Percentiles rank a stretch among this genome's conserved stretches.
phyloP scores from a whole-genome alignment of 106 monocot species.

The Acorus gramineus region DNA sequence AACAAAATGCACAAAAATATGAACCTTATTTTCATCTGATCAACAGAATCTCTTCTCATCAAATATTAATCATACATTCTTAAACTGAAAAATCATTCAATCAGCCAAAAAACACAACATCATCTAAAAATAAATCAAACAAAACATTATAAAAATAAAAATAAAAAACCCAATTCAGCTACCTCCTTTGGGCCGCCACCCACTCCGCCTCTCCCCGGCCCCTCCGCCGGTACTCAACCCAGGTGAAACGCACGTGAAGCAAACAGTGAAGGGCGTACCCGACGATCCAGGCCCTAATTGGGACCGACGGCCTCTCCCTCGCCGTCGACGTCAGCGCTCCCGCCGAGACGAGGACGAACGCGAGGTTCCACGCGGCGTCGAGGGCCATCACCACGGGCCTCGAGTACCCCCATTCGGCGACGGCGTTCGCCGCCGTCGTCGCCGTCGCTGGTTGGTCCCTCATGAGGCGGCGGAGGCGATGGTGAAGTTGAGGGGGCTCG shows the following conservation, averaged over 20 bases:
- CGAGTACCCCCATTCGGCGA: slow-evolving; percentile 25
- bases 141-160: too few relatives aligned
- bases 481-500: too few relatives aligned
- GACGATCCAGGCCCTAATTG: slow-evolving; percentile 29
- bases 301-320: slow-evolving; percentile 26
- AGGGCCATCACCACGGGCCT: slow-evolving; percentile 22
- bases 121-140: background rate
- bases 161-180: background rate
- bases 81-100: too few relatives aligned
- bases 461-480: too few relatives aligned
- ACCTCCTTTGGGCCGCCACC: slow-evolving; percentile 1
- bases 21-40: too few relatives aligned
- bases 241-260: slow-evolving; percentile 22
- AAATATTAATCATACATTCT: too few relatives aligned
- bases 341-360: slow-evolving; percentile 15
- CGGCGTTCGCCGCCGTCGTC: too few relatives aligned
- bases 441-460: too few relatives aligned
- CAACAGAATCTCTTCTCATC: too few relatives aligned
- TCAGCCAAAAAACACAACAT: background rate
- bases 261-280: slow-evolving; percentile 38
- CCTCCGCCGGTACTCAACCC: slow-evolving; percentile 25
- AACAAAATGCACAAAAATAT: too few relatives aligned
- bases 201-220: slow-evolving; percentile 2
- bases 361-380: slow-evolving; percentile 26
- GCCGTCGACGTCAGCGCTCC: slow-evolving; percentile 19